Conservation (phyloP, 371 early-diverging fungal genomes). For the Mortierella polycephala region DNA sequence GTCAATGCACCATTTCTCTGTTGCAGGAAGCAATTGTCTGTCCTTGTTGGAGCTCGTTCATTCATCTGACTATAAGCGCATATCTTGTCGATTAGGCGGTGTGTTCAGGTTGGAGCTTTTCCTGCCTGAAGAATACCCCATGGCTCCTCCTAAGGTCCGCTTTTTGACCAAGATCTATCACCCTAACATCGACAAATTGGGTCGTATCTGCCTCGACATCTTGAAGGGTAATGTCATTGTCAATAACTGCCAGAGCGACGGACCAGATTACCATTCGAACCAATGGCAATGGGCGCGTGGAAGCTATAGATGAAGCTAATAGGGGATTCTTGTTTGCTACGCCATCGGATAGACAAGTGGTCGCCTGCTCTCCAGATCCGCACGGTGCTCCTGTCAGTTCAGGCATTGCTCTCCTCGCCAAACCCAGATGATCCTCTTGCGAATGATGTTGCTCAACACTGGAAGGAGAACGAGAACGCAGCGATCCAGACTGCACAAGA, state of each 20-base stretch:
- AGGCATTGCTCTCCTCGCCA: conserved; percentile 98
- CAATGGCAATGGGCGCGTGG: neutral
- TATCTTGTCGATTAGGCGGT: conserved; percentile 74
- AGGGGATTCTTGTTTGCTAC: too few species aligned
- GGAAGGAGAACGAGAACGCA: conserved; percentile 94
- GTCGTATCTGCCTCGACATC: conserved; percentile 99
- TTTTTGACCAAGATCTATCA: conserved; percentile 99
- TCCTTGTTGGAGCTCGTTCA: too few species aligned
- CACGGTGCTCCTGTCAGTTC: conserved; percentile 97
- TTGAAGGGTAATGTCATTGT: conserved; percentile 81
- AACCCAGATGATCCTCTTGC: conserved; percentile 99
- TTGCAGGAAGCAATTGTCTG: neutral
- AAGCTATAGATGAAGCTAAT: too few species aligned
- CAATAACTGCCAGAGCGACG: neutral
- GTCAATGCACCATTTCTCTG: neutral
- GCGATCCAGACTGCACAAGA: conserved; percentile 91
- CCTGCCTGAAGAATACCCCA: conserved; percentile 98
- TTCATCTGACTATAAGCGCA: too few species aligned
- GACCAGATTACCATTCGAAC: neutral
- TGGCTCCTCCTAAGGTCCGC: conserved; percentile 98
- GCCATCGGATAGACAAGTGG: conserved; percentile 89
- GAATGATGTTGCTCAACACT: conserved; percentile 98
- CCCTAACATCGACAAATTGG: conserved; percentile 99
- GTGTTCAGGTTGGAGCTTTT: conserved; percentile 96
- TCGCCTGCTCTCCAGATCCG: conserved; percentile 98